These are phyloP conservation scores for Rhynchosporium secalis DNA, from an alignment of 2,329 filamentous ascomycete genomes.

Conservation along the genomic window DNA sequence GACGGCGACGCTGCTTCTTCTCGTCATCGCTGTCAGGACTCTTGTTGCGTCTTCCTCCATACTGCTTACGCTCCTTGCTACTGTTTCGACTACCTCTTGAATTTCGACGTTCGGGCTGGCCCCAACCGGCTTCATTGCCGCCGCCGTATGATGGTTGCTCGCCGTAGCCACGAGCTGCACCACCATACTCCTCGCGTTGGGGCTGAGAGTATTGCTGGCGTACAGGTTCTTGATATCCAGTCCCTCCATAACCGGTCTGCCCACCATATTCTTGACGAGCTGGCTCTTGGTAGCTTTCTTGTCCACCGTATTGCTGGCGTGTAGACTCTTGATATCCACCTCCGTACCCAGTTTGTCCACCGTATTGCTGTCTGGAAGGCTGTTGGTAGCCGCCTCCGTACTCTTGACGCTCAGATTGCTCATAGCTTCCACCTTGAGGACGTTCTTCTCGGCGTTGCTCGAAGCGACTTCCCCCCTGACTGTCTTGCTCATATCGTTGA, in stretches of 20 bases:
- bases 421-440: conserved; percentile 55
- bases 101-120: conserved; percentile 17
- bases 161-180: conserved; percentile 4
- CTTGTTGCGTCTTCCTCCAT: not conserved
- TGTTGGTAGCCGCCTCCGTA: conserved; percentile 35
- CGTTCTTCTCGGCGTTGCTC: conserved; percentile 58
- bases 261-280: conserved; percentile 19
- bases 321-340: conserved; percentile 22
- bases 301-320: conserved; percentile 1
- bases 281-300: conserved; percentile 19
- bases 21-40: conserved; percentile 12
- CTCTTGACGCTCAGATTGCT: conserved; percentile 52
- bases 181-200: conserved; percentile 8
- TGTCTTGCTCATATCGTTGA: conserved; percentile 55
- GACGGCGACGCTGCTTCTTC: conserved; percentile 8
- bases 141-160: conserved; percentile 24
- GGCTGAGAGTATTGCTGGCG: conserved; percentile 10
- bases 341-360: conserved; percentile 21
- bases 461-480: conserved; percentile 54
- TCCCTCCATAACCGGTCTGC: conserved; percentile 20
- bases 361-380: conserved; percentile 18
- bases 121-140: conserved; percentile 23
- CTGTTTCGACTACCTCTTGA: conserved; percentile 14
- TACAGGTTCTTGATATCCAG: conserved; percentile 19
- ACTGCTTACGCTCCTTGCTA: conserved; percentile 17